phyloP scores from a whole-genome alignment of 1,284 basidiomycete species.

The Wallemia ichthyophaga region DNA sequence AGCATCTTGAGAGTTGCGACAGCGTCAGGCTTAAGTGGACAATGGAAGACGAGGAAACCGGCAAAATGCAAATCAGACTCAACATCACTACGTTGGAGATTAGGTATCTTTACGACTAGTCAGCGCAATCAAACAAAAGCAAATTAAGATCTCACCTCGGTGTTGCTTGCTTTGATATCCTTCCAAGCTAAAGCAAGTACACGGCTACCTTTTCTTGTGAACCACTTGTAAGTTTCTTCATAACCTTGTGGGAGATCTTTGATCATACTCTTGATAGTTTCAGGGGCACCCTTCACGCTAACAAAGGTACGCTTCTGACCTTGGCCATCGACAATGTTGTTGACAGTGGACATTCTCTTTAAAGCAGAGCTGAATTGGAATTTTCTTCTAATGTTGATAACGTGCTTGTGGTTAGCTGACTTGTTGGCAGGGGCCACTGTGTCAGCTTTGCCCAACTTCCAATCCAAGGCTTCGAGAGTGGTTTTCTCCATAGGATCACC shows the following conservation, averaged over 20 bases:
- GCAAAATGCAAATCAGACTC: slow-evolving; percentile 49
- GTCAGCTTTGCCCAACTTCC: slow-evolving; percentile 54
- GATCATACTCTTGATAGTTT: slow-evolving; percentile 72
- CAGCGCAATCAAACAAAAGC: background rate
- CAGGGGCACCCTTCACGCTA: slow-evolving; percentile 77
- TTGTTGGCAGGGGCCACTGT: slow-evolving; percentile 28
- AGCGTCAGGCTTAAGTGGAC: slow-evolving; percentile 77
- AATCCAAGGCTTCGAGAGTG: slow-evolving; percentile 66
- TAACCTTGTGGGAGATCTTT: slow-evolving; percentile 38
- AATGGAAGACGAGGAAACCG: slow-evolving; percentile 87
- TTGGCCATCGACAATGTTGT: slow-evolving; percentile 28
- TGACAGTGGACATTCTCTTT: slow-evolving; percentile 81
- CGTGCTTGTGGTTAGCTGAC: slow-evolving; percentile 25
- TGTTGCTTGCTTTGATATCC: slow-evolving; percentile 33
- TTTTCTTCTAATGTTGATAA: slow-evolving; percentile 46
- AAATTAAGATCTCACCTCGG: background rate
- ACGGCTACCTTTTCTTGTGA: slow-evolving; percentile 60
- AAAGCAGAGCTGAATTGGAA: slow-evolving; percentile 89
- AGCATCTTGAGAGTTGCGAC: slow-evolving; percentile 67
- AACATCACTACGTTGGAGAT: slow-evolving; percentile 40
- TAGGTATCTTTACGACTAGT: slow-evolving; percentile 35
- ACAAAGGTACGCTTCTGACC: slow-evolving; percentile 15
- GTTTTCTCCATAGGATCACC: slow-evolving; percentile 99
- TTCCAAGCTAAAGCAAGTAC: slow-evolving; percentile 68
- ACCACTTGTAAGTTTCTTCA: slow-evolving; percentile 77